These are phyloP conservation scores for Chlorella ohadii DNA, from an alignment of 139 green algal genomes.

Conservation along the genomic window DNA sequence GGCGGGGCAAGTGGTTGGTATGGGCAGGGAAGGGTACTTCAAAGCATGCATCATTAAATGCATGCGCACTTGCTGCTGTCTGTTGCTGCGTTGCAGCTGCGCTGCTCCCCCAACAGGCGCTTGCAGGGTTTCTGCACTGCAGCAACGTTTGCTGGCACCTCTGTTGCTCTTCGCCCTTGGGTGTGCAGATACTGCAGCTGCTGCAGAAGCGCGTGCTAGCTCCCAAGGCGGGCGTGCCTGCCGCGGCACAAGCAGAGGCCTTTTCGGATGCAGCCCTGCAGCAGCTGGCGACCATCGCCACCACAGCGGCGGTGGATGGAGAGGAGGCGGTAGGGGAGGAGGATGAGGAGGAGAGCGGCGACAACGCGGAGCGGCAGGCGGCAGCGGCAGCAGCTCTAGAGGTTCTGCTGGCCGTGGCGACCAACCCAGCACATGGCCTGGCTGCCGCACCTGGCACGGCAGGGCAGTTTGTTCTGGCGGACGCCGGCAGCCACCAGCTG, in stretches of 20 bases:
- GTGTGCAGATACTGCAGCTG: conserved; percentile 48
- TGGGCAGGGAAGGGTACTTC: no score
- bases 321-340: neutral
- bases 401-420: conserved; percentile 58
- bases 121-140: no score
- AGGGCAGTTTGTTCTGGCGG: conserved; percentile 1
- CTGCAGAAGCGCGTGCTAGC: conserved; percentile 45
- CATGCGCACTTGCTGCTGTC: no score
- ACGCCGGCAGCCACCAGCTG: conserved; percentile 24
- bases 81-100: no score
- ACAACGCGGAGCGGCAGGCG: neutral
- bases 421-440: conserved; percentile 60
- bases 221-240: conserved; percentile 31
- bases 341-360: neutral
- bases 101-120: no score
- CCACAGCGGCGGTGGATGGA: neutral
- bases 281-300: conserved; percentile 31
- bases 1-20: neutral
- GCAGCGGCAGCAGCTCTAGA: conserved; percentile 45
- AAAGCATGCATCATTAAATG: neutral
- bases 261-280: conserved; percentile 62
- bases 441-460: neutral
- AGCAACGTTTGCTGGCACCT: no score
- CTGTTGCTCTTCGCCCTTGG: neutral
- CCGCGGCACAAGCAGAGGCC: conserved; percentile 44